phyloP scores from a whole-genome alignment of 176 grass and related monocot species.

The Eleusine coracana region DNA sequence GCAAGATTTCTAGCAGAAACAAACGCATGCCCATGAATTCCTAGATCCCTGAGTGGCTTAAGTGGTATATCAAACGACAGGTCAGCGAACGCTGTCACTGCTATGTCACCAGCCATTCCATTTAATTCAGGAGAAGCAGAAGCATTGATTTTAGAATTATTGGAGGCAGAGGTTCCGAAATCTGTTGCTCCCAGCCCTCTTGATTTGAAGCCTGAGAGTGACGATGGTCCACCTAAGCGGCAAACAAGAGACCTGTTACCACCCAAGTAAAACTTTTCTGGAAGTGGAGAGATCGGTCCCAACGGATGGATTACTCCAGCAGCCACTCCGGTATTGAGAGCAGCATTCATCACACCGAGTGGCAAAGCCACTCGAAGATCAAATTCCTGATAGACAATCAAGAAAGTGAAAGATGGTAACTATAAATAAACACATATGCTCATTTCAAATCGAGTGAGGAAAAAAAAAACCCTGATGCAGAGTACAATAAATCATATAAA shows the following conservation, averaged over 20 bases:
- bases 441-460: background rate
- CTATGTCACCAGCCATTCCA: constrained; percentile 60
- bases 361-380: constrained; percentile 84
- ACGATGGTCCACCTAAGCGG: constrained; percentile 66
- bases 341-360: constrained; percentile 68
- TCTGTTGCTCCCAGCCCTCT: constrained; percentile 65
- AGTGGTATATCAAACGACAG: constrained; percentile 89
- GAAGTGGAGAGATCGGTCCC: constrained; percentile 46
- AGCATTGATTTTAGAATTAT: constrained; percentile 42
- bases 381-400: constrained; percentile 70
- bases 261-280: constrained; percentile 80
- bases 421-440: constrained; percentile 6
- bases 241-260: constrained; percentile 71
- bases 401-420: background rate
- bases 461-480: background rate
- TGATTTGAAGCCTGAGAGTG: constrained; percentile 72
- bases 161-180: constrained; percentile 29
- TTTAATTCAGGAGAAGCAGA: constrained; percentile 44
- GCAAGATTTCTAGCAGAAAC: constrained; percentile 75
- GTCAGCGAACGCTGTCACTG: constrained; percentile 78
- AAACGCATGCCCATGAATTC: constrained; percentile 85
- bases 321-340: constrained; percentile 77
- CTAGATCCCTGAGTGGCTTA: constrained; percentile 67
- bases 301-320: constrained; percentile 63
- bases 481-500: constrained; percentile 30